Evolutionary conservation across 2,329 filamentous ascomycete species (phyloP), one percentile per base, ranked within the genome.

Genomic region (Polytolypa hystricis): DNA sequence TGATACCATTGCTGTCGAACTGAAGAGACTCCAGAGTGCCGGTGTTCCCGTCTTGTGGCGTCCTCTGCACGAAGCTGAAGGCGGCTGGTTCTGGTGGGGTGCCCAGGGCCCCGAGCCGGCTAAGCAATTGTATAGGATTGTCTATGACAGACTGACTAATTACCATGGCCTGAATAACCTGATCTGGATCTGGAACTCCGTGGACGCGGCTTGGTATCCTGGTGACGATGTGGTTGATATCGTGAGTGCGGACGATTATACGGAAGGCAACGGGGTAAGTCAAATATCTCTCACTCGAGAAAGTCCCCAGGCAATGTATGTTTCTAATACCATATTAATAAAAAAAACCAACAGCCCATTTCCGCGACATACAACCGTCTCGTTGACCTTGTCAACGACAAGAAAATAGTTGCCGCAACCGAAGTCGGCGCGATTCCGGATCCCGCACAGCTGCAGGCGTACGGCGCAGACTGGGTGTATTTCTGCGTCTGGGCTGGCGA

Each of bases 21-120:
- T 35, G 9, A 10, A 27, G 21, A n/a, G 60, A 15, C 54, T 71
- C 3, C 54, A 65, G 37, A 43, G 50, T 7, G 64, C 64, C 3
- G 56, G 57, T n/a, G 57, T 69, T 1, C 64, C 67, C 1, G 56
- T 70, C 4, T 56, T 71, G 8, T 71, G 56, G 46, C 53, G 67
- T 1, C 66, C 66, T 4, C 49, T 71, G 18, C 67, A 70, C 48
- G 67, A 71, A 47, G 67, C 67, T 5, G 67, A 71, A 41, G 66
- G 66, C 2, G 55, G 37, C 0, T 71, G 67, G 67, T 71, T 70
- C 55, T 71, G 67, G 66, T 70, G 67, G 67, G 67, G 66, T 5
- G 66, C 66, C 1, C 56, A 65, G 42, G 65, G 66, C 0, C 52
- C 67, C 2, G 66, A 62, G 46, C 53, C 64, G 4, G 55, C 51